phyloP scores from a whole-genome alignment of 78 protist species.

The Dictyostelium capitatum region DNA sequence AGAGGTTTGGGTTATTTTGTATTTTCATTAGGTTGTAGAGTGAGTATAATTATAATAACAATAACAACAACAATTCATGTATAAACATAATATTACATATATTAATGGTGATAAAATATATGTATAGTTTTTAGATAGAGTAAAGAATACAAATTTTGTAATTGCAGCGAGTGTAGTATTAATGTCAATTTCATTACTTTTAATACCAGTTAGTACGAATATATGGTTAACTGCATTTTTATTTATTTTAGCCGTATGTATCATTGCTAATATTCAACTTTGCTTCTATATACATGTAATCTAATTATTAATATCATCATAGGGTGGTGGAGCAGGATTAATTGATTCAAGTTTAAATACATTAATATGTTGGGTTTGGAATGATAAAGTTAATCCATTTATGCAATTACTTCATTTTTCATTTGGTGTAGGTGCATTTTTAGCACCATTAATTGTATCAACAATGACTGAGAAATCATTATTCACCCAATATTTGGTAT shows the following conservation, averaged over 20 bases:
- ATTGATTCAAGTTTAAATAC: slow-evolving; percentile 66
- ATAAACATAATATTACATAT: too few relatives aligned
- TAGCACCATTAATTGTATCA: slow-evolving; percentile 46
- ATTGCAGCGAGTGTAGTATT: slow-evolving; percentile 19
- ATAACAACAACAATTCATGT: background rate
- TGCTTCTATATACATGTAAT: too few relatives aligned
- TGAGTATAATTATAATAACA: background rate
- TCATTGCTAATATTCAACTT: too few relatives aligned
- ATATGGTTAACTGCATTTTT: slow-evolving; percentile 19
- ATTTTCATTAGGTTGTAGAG: slow-evolving; percentile 51
- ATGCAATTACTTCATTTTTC: slow-evolving; percentile 77
- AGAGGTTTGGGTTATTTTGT: slow-evolving; percentile 74
- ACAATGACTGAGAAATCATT: slow-evolving; percentile 1
- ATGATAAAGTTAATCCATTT: slow-evolving; percentile 55
- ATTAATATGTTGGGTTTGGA: slow-evolving; percentile 77
- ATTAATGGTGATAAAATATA: background rate
- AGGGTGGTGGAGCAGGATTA: slow-evolving; percentile 43
- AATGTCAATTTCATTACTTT: slow-evolving; percentile 37
- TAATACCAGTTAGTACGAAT: slow-evolving; percentile 34
- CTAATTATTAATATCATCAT: background rate
- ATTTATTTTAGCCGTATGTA: background rate
- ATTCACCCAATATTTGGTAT: slow-evolving; percentile 32
- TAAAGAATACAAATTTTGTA: slow-evolving; percentile 39
- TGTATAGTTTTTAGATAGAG: slow-evolving; percentile 24
- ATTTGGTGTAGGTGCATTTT: slow-evolving; percentile 70